Evolutionary conservation across 805 yeast genomes (phyloP).

Genomic region (Myxozyma neglecta): DNA sequence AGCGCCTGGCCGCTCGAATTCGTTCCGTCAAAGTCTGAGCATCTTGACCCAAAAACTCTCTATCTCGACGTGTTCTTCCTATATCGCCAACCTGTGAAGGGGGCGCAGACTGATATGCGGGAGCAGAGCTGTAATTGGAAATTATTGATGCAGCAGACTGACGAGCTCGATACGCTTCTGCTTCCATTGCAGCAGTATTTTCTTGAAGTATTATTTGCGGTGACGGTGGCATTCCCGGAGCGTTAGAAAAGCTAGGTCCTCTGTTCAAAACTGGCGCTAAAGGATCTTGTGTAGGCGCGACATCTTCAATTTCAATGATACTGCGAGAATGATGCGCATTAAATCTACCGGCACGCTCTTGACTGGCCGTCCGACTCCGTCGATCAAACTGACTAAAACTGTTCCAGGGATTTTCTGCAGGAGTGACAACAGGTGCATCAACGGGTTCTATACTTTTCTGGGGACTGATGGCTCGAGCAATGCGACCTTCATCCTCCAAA

Average conservation of each 20-base stretch:
- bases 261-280: slow-evolving; percentile 11
- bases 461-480: slow-evolving; percentile 5
- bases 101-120: slow-evolving; percentile 9
- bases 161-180: background rate
- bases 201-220: slow-evolving; percentile 13
- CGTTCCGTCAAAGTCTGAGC: slow-evolving; percentile 4
- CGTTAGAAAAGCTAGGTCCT: slow-evolving; percentile 7
- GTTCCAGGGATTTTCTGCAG: slow-evolving; percentile 16
- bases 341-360: slow-evolving; percentile 13
- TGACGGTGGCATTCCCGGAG: slow-evolving; percentile 25
- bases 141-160: slow-evolving; percentile 1
- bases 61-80: background rate
- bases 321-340: slow-evolving; percentile 15
- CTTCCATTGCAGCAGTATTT: slow-evolving; percentile 1
- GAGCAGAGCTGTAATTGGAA: slow-evolving; percentile 8
- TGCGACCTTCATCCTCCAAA: slow-evolving; percentile 3
- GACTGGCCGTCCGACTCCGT: slow-evolving; percentile 8
- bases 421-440: background rate
- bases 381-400: slow-evolving; percentile 1
- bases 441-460: background rate
- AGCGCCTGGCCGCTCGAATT: slow-evolving; percentile 11
- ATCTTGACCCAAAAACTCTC: slow-evolving; percentile 12
- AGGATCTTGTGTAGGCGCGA: slow-evolving; percentile 22
- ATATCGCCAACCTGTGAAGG: slow-evolving; percentile 7
- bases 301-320: slow-evolving; percentile 14